phyloP scores from a whole-genome alignment of 306 rosid species.

The Citrullus mucosospermus region DNA sequence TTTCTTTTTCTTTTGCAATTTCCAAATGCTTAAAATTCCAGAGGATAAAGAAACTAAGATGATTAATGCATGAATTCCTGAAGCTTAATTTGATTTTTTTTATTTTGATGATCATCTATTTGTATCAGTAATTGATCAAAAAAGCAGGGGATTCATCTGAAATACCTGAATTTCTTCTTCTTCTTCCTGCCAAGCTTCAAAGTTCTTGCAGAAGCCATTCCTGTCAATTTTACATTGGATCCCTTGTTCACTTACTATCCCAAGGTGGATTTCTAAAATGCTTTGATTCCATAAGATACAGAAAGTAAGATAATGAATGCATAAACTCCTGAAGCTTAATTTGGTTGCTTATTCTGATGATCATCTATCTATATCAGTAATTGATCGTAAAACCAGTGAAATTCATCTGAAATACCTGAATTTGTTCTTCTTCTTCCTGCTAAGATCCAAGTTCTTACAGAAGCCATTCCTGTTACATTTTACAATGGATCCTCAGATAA shows the following conservation, averaged over 20 bases:
- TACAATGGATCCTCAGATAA: background rate
- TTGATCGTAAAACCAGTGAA: background rate
- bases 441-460: background rate
- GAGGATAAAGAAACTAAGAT: background rate
- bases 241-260: background rate
- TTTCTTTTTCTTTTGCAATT: background rate
- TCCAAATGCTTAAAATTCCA: background rate
- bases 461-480: background rate
- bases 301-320: background rate
- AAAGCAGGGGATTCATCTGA: background rate
- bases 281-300: background rate
- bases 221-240: background rate
- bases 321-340: background rate
- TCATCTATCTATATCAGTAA: background rate
- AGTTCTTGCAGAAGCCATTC: background rate
- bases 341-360: background rate
- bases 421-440: background rate
- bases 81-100: background rate
- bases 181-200: background rate
- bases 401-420: background rate
- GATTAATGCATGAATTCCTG: background rate
- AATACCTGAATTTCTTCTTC: background rate
- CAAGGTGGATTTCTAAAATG: background rate
- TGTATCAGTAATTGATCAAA: background rate
- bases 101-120: background rate